Base-by-base conservation (phyloP, 116 monocot genomes). In the Posidonia oceanica region DNA sequence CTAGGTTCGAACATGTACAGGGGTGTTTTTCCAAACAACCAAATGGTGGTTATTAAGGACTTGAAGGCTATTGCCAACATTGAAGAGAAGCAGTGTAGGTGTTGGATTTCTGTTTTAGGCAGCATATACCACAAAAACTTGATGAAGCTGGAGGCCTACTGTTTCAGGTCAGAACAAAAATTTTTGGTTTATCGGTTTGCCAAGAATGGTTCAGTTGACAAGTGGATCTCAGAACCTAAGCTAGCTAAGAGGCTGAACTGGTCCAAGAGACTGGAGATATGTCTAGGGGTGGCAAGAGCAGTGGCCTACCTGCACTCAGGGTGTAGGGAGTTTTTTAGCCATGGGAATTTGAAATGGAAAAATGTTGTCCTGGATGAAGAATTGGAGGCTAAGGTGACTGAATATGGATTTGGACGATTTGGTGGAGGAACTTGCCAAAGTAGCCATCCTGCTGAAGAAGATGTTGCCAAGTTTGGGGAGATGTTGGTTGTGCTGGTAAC, bases 381-480 rank as follows among this genome's bases (percentile, higher is more conserved):
- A 29, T 29, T 29, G 29, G 29, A 29, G 29, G 29, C 29, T 1
- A 29, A 29, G 29, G 29, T 29, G 29, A 29, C 29, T 29, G 29
- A 29, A 29, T 29, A 29, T 29, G 29, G 29, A 29, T 71, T 77
- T n/a, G 12, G 36, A 8, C 48, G 21, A 62, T 63, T 63, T 22
- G 37, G n/a, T 22, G 5, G 42, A 7, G 11, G 51, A 4, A 14
- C 52, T 5, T 3, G 12, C 20, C 39, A 22, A n/a, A 54, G 29
- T 10, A 36, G 65, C 3, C 8, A 21, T 5, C 64, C 20, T 18
- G 65, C 77, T 12, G 77, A 63, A 37, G 71, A 57, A 0, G 77
- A 77, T 57, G 71, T 77, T 18, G 77, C 71, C 5, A 77, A 37
- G 58, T 77, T 77, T 44, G 77, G 77, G 36, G 70, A 71, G 71